Base-by-base conservation (phyloP, 345 rosid genomes). In the Lagerstroemia speciosa region DNA sequence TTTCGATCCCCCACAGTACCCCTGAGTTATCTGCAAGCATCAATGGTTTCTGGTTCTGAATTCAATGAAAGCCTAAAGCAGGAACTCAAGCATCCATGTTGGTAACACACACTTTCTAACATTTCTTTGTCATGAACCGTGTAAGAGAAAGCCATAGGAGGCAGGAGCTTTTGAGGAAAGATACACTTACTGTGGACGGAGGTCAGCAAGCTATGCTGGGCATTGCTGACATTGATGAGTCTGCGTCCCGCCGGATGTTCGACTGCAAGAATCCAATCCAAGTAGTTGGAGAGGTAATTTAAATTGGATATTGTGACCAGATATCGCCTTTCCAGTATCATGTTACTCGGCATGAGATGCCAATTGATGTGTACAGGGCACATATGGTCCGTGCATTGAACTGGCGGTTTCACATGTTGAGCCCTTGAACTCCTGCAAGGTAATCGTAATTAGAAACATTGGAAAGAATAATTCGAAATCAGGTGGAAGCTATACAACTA, bases 261-360 rank as follows among this genome's bases (percentile, higher is more conserved):
- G 36, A 69, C 50, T 37, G 46, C 33, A 20, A 69, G 64, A 64
- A 61, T 69, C 72, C 72, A 69, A 43, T 69, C 66, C 30, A 31
- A 36, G 64, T 60, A 69, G 27, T 69, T 41, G 53, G 57, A 34
- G 24, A 6, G 72, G 45, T 38, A 37, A 69, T 69, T 62, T 52
- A 62, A 17, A 37, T 69, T 69, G 30, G 72, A 69, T 31, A 69
- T 62, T 30, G 45, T 37, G 9, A 62, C 72, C 67, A 60, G 66
- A 20, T 40, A 31, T 33, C 60, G 19, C 32, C 41, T 46, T 8
- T 40, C 58, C 22, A 37, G 32, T 29, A 38, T 41, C 20, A 27
- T 22, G 30, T 48, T 55, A 38, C 27, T 27, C 16, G 66, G 24
- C 64, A 30, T 32, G 52, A 40, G 46, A 24, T 60, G 72, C 72